phyloP scores from a whole-genome alignment of 768 basidiomycete species.

The Naganishia friedmannii region DNA sequence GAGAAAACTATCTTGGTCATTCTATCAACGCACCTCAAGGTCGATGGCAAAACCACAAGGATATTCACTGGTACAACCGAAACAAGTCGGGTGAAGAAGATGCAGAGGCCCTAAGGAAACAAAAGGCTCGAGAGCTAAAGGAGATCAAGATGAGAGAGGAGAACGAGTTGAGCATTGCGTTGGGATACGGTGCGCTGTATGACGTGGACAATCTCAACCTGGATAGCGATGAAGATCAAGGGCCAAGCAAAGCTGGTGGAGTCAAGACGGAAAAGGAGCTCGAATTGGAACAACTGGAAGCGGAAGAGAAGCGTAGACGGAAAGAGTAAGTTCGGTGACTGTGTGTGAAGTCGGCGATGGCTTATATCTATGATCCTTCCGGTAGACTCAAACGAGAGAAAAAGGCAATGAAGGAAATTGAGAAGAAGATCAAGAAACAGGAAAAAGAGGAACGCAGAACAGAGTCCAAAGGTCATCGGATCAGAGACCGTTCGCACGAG shows the following conservation, averaged over 20 bases:
- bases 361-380: background rate
- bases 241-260: slow-evolving; percentile 38
- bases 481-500: slow-evolving; percentile 8
- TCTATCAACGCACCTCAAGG: slow-evolving; percentile 92
- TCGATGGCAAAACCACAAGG: slow-evolving; percentile 96
- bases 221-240: slow-evolving; percentile 29
- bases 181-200: slow-evolving; percentile 55
- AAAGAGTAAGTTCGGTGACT: slow-evolving; percentile 44
- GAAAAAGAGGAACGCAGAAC: slow-evolving; percentile 34
- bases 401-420: slow-evolving; percentile 41
- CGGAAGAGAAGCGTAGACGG: slow-evolving; percentile 44
- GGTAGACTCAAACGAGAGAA: slow-evolving; percentile 45
- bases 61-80: slow-evolving; percentile 90
- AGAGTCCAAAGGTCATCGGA: slow-evolving; percentile 28
- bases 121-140: slow-evolving; percentile 46
- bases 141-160: slow-evolving; percentile 84
- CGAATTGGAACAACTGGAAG: slow-evolving; percentile 45
- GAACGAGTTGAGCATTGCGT: slow-evolving; percentile 75
- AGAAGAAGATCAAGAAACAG: slow-evolving; percentile 40
- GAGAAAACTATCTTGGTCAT: slow-evolving; percentile 88
- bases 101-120: slow-evolving; percentile 47
- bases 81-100: slow-evolving; percentile 56
- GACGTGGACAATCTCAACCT: slow-evolving; percentile 1
- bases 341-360: background rate
- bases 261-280: slow-evolving; percentile 41